Evolutionary conservation across 306 rosid genomes (phyloP).

Genomic region (Prunus fruticosa): DNA sequence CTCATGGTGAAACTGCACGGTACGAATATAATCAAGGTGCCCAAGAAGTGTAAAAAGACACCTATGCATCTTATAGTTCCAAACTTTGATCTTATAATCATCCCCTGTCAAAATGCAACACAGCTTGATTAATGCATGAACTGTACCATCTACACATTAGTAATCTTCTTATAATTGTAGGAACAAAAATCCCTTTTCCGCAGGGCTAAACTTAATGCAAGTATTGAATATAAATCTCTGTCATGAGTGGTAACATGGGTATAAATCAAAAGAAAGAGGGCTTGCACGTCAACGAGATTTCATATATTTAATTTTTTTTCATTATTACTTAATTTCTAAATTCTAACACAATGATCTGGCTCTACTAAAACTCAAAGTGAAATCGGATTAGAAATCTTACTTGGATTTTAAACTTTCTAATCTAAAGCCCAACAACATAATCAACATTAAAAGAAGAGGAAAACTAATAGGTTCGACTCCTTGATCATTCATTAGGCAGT

Average conservation of each 20-base stretch:
- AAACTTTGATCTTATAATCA: conserved; percentile 96
- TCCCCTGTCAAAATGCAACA: conserved; percentile 64
- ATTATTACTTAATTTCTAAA: neutral
- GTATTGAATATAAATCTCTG: neutral
- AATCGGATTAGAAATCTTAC: neutral
- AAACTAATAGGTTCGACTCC: neutral
- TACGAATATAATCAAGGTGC: conserved; percentile 95
- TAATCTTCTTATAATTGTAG: no score
- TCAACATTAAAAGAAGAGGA: neutral
- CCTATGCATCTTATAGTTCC: conserved; percentile 98
- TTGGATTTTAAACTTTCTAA: neutral
- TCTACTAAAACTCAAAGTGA: neutral
- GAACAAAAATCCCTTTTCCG: no score
- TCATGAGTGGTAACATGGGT: neutral
- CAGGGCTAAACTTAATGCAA: neutral
- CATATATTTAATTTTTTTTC: neutral
- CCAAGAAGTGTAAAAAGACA: conserved; percentile 94
- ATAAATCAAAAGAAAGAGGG: neutral
- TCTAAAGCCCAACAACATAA: neutral
- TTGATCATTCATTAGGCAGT: neutral
- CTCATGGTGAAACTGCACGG: conserved; percentile 96
- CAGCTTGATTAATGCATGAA: neutral
- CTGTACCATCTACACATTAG: neutral
- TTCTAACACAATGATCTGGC: neutral
- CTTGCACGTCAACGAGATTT: neutral